Conservation (phyloP, 371 early-diverging fungal species). For the Saksenaea vasiformis region DNA sequence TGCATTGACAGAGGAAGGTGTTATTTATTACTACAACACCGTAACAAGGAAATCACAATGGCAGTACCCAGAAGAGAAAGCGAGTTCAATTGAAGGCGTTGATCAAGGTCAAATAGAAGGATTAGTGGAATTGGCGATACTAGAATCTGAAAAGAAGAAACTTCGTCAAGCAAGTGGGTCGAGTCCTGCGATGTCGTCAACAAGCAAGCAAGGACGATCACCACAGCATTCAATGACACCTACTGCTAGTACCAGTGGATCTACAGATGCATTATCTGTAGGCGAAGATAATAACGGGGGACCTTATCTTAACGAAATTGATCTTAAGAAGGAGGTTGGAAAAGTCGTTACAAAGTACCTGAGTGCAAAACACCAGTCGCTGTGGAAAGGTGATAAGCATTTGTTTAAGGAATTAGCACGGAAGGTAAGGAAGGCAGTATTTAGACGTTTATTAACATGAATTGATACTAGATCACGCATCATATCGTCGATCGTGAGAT, state of each 20-base stretch:
- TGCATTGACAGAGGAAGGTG: slow-evolving; percentile 33
- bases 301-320: slow-evolving; percentile 20
- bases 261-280: slow-evolving; percentile 7
- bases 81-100: slow-evolving; percentile 39
- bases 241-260: slow-evolving; percentile 10
- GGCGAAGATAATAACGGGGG: slow-evolving; percentile 4
- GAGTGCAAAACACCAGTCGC: slow-evolving; percentile 25
- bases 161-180: slow-evolving; percentile 12
- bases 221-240: slow-evolving; percentile 15
- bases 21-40: slow-evolving; percentile 37
- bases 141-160: slow-evolving; percentile 26
- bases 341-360: slow-evolving; percentile 41
- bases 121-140: slow-evolving; percentile 28
- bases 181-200: slow-evolving; percentile 21
- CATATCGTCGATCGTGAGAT: slow-evolving; percentile 42
- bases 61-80: slow-evolving; percentile 34
- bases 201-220: slow-evolving; percentile 1
- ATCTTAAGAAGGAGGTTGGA: slow-evolving; percentile 35
- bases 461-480: slow-evolving; percentile 35
- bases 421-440: slow-evolving; percentile 21
- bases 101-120: slow-evolving; percentile 32
- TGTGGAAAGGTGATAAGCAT: slow-evolving; percentile 41
- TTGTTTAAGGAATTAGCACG: slow-evolving; percentile 42
- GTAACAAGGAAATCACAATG: slow-evolving; percentile 42
- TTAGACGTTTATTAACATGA: not conserved